Conservation (phyloP, 352 stramenopile genomes). For the Pythium aphanidermatum region DNA sequence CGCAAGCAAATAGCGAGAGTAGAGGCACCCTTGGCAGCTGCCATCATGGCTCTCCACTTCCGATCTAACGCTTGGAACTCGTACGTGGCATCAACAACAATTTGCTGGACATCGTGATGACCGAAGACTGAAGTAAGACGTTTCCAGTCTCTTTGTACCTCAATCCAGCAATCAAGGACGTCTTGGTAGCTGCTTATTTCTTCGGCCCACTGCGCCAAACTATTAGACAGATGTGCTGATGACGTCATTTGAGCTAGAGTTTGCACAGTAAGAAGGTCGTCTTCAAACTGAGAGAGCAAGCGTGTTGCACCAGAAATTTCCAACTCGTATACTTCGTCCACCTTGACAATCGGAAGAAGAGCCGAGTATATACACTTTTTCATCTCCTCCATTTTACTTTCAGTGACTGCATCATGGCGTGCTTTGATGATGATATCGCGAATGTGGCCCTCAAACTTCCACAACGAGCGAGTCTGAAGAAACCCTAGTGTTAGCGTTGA, state of each 20-base stretch:
- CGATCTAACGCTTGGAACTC: slow-evolving; percentile 59
- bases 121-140: slow-evolving; percentile 39
- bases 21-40: slow-evolving; percentile 35
- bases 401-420: slow-evolving; percentile 43
- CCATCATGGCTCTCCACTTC: slow-evolving; percentile 71
- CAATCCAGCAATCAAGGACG: slow-evolving; percentile 48
- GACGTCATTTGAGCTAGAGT: slow-evolving; percentile 40
- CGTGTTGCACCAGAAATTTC: slow-evolving; percentile 23
- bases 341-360: slow-evolving; percentile 33
- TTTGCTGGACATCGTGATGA: slow-evolving; percentile 50
- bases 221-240: slow-evolving; percentile 25
- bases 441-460: slow-evolving; percentile 50
- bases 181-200: slow-evolving; percentile 57
- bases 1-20: slow-evolving; percentile 46
- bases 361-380: slow-evolving; percentile 35
- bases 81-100: slow-evolving; percentile 40
- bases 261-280: slow-evolving; percentile 56
- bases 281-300: slow-evolving; percentile 40
- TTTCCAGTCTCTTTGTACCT: slow-evolving; percentile 44
- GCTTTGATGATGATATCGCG: slow-evolving; percentile 50
- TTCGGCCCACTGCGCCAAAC: slow-evolving; percentile 48
- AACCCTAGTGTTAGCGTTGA: slow-evolving; percentile 48
- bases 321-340: slow-evolving; percentile 40
- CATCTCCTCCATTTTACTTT: slow-evolving; percentile 55
- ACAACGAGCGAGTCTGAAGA: slow-evolving; percentile 37